Evolutionary conservation across 116 monocot species (phyloP), one percentile per base, ranked within the genome.

Genomic region (Dioscorea cayenensis): DNA sequence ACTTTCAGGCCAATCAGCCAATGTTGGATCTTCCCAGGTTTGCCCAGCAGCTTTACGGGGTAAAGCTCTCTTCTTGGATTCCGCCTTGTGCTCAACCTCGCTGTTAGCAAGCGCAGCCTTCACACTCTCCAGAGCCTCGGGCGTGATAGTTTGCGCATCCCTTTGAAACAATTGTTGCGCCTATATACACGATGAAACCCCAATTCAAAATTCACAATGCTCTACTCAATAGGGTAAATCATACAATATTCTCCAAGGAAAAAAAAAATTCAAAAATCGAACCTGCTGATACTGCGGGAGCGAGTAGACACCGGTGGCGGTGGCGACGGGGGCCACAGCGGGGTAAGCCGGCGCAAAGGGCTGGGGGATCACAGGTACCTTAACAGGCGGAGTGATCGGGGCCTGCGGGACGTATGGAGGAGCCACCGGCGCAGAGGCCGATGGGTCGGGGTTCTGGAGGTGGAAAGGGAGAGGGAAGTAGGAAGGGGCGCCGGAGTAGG

Each of bases 31-130:
- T 66, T 96, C 96, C 96, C 96, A 92, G 61, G 63, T 75, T 49
- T 90, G 96, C 6, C 96, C 96, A 48, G 96, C 96, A 61, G 96
- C 96, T 75, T 88, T 96, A 36, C 96, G 89, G 49, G 96, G 96
- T 62, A 96, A 75, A 28, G 88, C 85, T 69, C 78, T 96, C 81
- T 92, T 96, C 64, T 84, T 91, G 13, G 84, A 75, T 69, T 95
- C 91, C 20, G 87, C 77, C 68, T 95, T 95, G 67, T 95, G 92
- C 61, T 92, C 92, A 68, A 81, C 74, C 23, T 95, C 95, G 66
- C 95, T 91, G 55, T 77, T 92, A 8, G 95, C 92, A 65, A 95
- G 83, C 28, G 95, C 95, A 65, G 92, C 95, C 69, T 95, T 95
- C 36, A 95, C 95, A 74, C 87, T 87, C 69, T 91, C 89, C 48